Evolutionary conservation across 2,329 filamentous ascomycete species (phyloP), one percentile per base, ranked within the genome.

Genomic region (Xylogone sp.): DNA sequence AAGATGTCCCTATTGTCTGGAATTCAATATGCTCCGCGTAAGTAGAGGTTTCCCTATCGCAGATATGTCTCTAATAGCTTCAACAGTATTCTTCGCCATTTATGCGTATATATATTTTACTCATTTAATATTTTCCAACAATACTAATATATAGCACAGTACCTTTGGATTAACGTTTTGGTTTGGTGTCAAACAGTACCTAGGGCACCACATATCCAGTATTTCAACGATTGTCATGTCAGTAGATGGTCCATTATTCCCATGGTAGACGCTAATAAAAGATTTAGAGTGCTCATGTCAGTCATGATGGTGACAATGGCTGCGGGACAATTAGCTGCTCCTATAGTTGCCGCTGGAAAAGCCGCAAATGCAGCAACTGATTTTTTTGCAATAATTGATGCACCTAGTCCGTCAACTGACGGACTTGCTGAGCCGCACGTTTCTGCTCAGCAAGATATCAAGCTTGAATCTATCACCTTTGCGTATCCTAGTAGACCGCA

Each of bases 401-500:
- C 62, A 9, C 61, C 62, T 1, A 69, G 68, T 48, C 71, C 75
- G 2, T 59, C 62, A 0, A 60, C 54, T 0, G 72, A 69, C 21
- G 71, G 69, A 4, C 62, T 81, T 4, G 74, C 63, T 49, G 73
- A 69, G 1, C 76, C 77, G 1, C 74, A 79, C n/a, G 73, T 77
- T 18, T 75, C 74, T 1, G 71, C 74, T 2, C 69, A 66, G 5
- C 69, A 71, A 18, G 77, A 86, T 48, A 84, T 88, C 46, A 68
- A 77, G 4, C 80, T 92, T 42, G 69, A 81, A 10, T 73, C 82
- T 42, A 79, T 92, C 10, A 79, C 76, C n/a, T 91, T 92, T 61
- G 80, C 86, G 2, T 92, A 92, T 60, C 88, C 88, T 0, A 82
- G 72, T 46, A 75, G 85, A 12, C 81, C 83, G 0, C 76, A 84